Evolutionary conservation across 345 rosid species (phyloP).

Genomic region (Gossypium australe): DNA sequence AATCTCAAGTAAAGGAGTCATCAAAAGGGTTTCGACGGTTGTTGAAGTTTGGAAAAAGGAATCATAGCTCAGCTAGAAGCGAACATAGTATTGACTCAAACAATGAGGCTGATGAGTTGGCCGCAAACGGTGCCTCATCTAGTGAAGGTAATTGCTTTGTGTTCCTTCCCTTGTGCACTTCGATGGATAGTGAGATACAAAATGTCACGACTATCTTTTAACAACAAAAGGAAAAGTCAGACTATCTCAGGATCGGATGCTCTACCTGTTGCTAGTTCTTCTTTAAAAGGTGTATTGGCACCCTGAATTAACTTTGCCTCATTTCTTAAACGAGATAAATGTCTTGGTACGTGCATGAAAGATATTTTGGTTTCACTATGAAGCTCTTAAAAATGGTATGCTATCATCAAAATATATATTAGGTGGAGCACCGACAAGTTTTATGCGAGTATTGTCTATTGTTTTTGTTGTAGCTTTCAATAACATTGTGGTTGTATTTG

Average conservation of each 20-base stretch:
- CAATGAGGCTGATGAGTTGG: conserved; percentile 32
- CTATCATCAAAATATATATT: neutral
- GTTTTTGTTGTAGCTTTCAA: neutral
- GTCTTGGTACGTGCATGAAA: neutral
- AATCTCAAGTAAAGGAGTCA: conserved; percentile 55
- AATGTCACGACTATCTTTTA: neutral
- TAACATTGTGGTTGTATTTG: neutral
- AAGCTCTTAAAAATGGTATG: neutral
- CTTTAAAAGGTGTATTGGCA: neutral
- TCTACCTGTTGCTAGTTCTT: no score
- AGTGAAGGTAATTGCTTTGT: conserved; percentile 42
- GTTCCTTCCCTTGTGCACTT: conserved; percentile 5
- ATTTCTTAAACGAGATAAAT: no score
- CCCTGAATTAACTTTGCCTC: neutral
- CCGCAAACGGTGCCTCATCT: conserved; percentile 22
- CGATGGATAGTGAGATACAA: neutral
- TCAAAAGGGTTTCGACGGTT: conserved; percentile 64
- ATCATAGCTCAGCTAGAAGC: conserved; percentile 40
- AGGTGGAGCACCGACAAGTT: neutral
- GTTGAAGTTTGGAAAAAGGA: conserved; percentile 74
- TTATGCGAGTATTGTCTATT: no score
- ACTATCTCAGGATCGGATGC: neutral
- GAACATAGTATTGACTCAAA: conserved; percentile 35
- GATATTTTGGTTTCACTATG: neutral
- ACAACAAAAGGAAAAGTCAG: no score